These are phyloP conservation scores for Backusella liffmaniae DNA, from an alignment of 192 early-diverging fungal genomes.

Conservation along the genomic window DNA sequence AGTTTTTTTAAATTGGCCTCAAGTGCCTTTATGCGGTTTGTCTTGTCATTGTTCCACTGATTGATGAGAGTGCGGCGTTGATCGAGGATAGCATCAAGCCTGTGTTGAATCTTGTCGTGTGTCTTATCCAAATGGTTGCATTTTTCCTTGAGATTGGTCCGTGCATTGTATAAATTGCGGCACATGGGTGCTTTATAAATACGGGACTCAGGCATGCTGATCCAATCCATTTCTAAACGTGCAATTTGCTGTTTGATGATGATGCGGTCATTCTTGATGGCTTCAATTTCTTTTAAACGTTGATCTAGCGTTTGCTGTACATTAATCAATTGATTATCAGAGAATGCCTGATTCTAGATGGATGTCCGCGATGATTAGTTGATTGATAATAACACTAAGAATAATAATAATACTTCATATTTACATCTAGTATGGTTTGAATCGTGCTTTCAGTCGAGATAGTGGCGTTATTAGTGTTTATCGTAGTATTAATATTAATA, in stretches of 20 bases:
- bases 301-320: slow-evolving; percentile 22
- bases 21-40: background rate
- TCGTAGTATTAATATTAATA: too few species aligned
- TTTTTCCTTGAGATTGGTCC: slow-evolving; percentile 19
- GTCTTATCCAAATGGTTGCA: slow-evolving; percentile 2
- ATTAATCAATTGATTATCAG: slow-evolving; percentile 19
- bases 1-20: slow-evolving; percentile 15
- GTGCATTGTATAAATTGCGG: slow-evolving; percentile 8
- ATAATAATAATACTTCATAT: background rate
- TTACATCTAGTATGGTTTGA: background rate
- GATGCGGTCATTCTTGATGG: slow-evolving; percentile 26
- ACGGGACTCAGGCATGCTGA: slow-evolving; percentile 13
- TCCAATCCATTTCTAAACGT: slow-evolving; percentile 24
- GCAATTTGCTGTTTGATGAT: slow-evolving; percentile 25
- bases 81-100: slow-evolving; percentile 5
- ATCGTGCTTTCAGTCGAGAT: background rate
- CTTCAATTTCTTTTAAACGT: slow-evolving; percentile 24
- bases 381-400: too few species aligned
- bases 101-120: slow-evolving; percentile 13
- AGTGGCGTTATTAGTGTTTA: background rate
- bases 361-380: background rate
- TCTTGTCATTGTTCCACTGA: slow-evolving; percentile 11
- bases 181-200: slow-evolving; percentile 21
- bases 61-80: slow-evolving; percentile 7
- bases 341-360: background rate